Evolutionary conservation across 768 basidiomycete genomes (phyloP).

Genomic region (Pisolithus orientalis): DNA sequence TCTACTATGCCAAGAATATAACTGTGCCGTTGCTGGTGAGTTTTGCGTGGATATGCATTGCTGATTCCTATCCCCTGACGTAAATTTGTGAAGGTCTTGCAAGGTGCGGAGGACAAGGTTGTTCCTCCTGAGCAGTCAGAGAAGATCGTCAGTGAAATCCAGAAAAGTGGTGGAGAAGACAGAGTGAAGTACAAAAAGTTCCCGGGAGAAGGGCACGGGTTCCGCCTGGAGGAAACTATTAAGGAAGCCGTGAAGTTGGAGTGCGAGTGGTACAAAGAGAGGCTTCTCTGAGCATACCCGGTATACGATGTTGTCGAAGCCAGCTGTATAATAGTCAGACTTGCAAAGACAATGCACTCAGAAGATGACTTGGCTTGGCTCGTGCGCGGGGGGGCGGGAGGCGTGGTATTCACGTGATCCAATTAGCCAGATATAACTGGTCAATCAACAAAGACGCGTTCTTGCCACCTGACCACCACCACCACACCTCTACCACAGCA

Average conservation of each 20-base stretch:
- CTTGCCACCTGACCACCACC: constrained; percentile 20
- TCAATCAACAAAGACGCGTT: constrained; percentile 26
- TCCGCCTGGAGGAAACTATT: constrained; percentile 23
- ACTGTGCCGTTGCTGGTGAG: constrained; percentile 54
- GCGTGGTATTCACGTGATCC: constrained; percentile 14
- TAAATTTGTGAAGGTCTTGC: constrained; percentile 43
- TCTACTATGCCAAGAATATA: constrained; percentile 52
- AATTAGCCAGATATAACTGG: constrained; percentile 25
- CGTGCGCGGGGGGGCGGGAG: background rate
- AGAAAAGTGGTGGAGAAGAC: background rate
- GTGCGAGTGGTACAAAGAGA: constrained; percentile 26
- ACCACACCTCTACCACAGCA: constrained; percentile 3
- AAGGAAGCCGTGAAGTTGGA: constrained; percentile 27
- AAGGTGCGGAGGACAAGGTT: constrained; percentile 54
- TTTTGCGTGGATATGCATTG: background rate
- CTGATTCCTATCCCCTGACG: no score
- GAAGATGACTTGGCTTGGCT: background rate
- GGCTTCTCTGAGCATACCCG: background rate
- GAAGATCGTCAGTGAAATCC: constrained; percentile 16
- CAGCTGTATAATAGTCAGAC: no score
- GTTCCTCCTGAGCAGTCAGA: constrained; percentile 58
- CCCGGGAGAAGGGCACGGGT: constrained; percentile 39
- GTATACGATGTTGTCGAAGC: no score
- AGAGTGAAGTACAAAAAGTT: constrained; percentile 26
- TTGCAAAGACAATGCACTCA: no score